Conservation (phyloP, 1,139 yeast species). For the Kodamaea suecica region DNA sequence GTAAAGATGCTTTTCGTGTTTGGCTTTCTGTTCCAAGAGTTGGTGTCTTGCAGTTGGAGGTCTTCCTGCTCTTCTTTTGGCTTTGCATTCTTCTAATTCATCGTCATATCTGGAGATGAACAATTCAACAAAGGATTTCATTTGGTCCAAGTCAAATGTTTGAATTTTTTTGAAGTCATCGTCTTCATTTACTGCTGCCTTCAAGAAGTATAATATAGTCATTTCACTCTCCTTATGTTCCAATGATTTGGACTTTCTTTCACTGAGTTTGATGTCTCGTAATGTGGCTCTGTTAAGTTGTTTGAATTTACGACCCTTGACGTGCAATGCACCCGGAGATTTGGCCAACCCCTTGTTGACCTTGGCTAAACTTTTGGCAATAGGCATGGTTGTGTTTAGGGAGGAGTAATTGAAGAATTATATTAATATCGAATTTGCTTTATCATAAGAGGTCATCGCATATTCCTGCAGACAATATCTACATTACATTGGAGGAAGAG, state of each 20-base stretch:
- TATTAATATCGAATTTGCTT: no score
- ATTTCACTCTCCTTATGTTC: slow-evolving; percentile 61
- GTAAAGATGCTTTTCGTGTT: slow-evolving; percentile 59
- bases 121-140: slow-evolving; percentile 57
- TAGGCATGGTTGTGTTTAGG: slow-evolving; percentile 68
- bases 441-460: background rate
- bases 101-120: slow-evolving; percentile 70
- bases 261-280: slow-evolving; percentile 67
- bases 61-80: slow-evolving; percentile 78
- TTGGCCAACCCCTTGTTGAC: slow-evolving; percentile 64
- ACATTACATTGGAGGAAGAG: no score
- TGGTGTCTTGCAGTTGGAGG: slow-evolving; percentile 74
- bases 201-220: slow-evolving; percentile 58
- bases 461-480: background rate
- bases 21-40: slow-evolving; percentile 56
- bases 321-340: slow-evolving; percentile 58
- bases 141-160: slow-evolving; percentile 51
- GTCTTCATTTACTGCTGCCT: slow-evolving; percentile 54
- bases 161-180: slow-evolving; percentile 36
- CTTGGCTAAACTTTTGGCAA: slow-evolving; percentile 69
- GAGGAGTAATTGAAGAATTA: no score
- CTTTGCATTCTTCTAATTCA: slow-evolving; percentile 58
- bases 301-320: slow-evolving; percentile 84
- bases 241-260: slow-evolving; percentile 51
- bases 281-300: slow-evolving; percentile 82